These are phyloP conservation scores for Blepharisma japonicum DNA, from an alignment of 73 alveolate species.

Conservation along the genomic window DNA sequence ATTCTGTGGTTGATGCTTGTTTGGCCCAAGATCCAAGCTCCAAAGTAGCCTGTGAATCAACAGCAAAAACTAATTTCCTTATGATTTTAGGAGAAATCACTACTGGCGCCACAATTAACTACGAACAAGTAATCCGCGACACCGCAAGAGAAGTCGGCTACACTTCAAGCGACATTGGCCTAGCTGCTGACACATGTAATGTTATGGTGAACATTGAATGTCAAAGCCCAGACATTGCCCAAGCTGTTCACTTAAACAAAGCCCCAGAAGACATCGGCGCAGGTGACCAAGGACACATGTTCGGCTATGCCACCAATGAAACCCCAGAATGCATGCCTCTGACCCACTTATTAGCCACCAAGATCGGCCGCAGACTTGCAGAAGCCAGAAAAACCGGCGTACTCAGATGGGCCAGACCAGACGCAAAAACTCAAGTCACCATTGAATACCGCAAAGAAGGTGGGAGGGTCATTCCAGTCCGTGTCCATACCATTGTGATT, in stretches of 20 bases:
- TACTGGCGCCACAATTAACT: constrained; percentile 67
- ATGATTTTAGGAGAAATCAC: constrained; percentile 93
- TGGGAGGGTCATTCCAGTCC: constrained; percentile 76
- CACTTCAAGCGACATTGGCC: constrained; percentile 89
- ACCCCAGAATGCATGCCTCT: constrained; percentile 92
- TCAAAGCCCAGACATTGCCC: constrained; percentile 85
- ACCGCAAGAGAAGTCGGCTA: constrained; percentile 89
- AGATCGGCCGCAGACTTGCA: constrained; percentile 79
- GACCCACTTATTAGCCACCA: constrained; percentile 88
- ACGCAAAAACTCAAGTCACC: constrained; percentile 96
- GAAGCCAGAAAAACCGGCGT: constrained; percentile 84
- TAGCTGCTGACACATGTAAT: constrained; percentile 80
- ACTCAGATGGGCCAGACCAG: constrained; percentile 95
- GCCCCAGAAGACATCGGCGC: constrained; percentile 95
- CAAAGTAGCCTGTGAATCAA: constrained; percentile 94
- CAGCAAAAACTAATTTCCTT: constrained; percentile 88
- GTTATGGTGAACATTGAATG: constrained; percentile 82
- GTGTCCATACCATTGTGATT: constrained; percentile 91
- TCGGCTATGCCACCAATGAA: constrained; percentile 99
- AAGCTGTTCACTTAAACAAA: constrained; percentile 90
- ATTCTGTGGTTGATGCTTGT: constrained; percentile 96
- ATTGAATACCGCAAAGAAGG: constrained; percentile 88
- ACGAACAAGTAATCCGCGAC: constrained; percentile 87
- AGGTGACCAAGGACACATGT: constrained; percentile 99
- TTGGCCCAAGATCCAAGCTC: constrained; percentile 87